These are phyloP conservation scores for Suhomyces bribrorum DNA, from an alignment of 1,139 yeast genomes.

Conservation along the genomic window DNA sequence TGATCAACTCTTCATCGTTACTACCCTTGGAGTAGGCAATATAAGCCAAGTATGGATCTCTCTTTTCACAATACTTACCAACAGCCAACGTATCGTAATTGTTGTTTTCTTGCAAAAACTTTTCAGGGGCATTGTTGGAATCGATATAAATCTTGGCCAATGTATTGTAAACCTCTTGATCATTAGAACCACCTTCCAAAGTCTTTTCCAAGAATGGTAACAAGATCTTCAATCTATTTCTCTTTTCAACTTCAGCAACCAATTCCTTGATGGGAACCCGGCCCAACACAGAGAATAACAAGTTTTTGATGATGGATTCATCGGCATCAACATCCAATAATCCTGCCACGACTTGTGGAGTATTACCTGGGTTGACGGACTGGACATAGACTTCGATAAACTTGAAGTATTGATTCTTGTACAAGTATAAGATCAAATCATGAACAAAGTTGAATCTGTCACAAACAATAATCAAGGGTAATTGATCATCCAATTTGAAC, in stretches of 20 bases:
- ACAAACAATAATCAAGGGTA: conserved; percentile 94
- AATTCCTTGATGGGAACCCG: conserved; percentile 91
- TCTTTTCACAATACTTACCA: conserved; percentile 98
- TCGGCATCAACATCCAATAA: conserved; percentile 96
- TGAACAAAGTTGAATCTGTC: conserved; percentile 91
- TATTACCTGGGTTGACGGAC: conserved; percentile 91
- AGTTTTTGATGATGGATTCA: conserved; percentile 78
- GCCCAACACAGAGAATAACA: conserved; percentile 85
- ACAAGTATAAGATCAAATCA: conserved; percentile 87
- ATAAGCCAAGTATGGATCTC: conserved; percentile 97
- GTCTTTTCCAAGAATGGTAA: conserved; percentile 93
- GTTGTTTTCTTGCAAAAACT: conserved; percentile 88
- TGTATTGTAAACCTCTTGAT: conserved; percentile 90
- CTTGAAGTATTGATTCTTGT: conserved; percentile 93
- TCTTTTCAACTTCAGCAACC: conserved; percentile 92
- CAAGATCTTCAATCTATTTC: conserved; percentile 88
- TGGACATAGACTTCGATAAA: conserved; percentile 97
- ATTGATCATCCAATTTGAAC: conserved; percentile 89
- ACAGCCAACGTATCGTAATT: conserved; percentile 89
- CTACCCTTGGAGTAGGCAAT: conserved; percentile 95
- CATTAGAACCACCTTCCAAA: conserved; percentile 83
- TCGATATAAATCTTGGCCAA: conserved; percentile 97
- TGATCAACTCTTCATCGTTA: conserved; percentile 84
- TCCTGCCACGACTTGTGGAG: conserved; percentile 97
- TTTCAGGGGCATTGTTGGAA: conserved; percentile 95